These are phyloP conservation scores for Pyrenochaeta sp. DNA, from an alignment of 2,329 filamentous ascomycete genomes.

Conservation along the genomic window DNA sequence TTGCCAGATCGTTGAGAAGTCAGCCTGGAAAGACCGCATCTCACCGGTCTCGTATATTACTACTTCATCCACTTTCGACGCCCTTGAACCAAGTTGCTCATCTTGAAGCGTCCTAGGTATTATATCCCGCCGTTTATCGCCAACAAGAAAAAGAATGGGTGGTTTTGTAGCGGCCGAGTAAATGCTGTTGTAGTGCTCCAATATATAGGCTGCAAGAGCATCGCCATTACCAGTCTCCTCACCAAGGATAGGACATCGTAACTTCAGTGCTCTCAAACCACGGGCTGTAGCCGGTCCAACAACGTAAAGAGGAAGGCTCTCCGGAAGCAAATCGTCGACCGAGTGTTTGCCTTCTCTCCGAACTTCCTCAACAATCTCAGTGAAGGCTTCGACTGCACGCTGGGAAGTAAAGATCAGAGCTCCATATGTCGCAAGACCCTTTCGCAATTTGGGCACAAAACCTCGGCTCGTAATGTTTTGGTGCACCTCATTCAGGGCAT, in stretches of 20 bases:
- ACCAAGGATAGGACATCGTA: constrained; percentile 71
- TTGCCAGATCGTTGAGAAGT: constrained; percentile 66
- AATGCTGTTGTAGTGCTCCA: constrained; percentile 73
- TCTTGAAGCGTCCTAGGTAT: constrained; percentile 83
- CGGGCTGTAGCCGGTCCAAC: constrained; percentile 83
- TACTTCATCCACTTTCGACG: constrained; percentile 77
- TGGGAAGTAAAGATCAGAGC: constrained; percentile 88
- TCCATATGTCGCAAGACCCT: constrained; percentile 63
- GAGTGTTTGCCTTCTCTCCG: constrained; percentile 43
- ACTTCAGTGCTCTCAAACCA: constrained; percentile 67
- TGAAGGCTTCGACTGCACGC: constrained; percentile 81
- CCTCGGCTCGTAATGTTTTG: constrained; percentile 58
- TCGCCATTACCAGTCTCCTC: constrained; percentile 87
- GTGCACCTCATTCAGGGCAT: constrained; percentile 64
- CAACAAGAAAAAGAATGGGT: constrained; percentile 84
- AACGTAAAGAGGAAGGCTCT: constrained; percentile 73
- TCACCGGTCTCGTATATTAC: constrained; percentile 88
- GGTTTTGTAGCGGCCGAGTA: constrained; percentile 56
- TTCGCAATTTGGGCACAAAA: constrained; percentile 39
- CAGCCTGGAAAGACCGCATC: constrained; percentile 76
- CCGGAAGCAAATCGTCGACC: constrained; percentile 50
- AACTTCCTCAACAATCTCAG: constrained; percentile 66
- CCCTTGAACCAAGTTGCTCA: constrained; percentile 56
- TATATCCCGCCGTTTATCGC: constrained; percentile 87
- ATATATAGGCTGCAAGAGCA: constrained; percentile 77